Evolutionary conservation across 2,329 filamentous ascomycete species (phyloP), one percentile per base, ranked within the genome.

Genomic region (Cadophora luteo-olivacea): DNA sequence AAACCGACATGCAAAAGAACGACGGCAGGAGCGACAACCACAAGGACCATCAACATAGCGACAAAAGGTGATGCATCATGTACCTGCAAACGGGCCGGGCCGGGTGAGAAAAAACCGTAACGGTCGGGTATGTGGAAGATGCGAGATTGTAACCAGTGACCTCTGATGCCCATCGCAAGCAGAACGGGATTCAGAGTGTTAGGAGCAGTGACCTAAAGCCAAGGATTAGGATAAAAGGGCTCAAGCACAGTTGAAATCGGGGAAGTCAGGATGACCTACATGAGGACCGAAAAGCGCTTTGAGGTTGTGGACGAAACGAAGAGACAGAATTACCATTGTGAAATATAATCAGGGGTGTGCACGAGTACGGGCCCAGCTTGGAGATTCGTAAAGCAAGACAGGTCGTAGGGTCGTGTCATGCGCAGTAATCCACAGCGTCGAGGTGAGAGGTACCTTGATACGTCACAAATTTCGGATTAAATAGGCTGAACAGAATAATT

Each of bases 61-160:
- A 69, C 49, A 52, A 60, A 66, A 52, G 66, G 57, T 32, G 45
- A 67, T 57, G 55, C 64, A 52, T 67, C 51, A 54, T 66, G 41
- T 24, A 66, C 60, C 55, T 69, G 64, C 33, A 66, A 60, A 51
- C 60, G 60, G 38, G 67, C 48, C 57, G 64, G 64, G 29, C 67
- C 60, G 25, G 58, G 67, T 51, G 58, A 69, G 49, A 69, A 64
- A 60, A 52, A 64, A 14, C 51, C 66, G 55, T 68, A 60, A 60
- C 58, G 67, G 49, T 66, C 58, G 49, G 64, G 63, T 48, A 69
- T 69, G 57, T 24, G 54, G n/a, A 69, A 54, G 52, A 69, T 69
- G 49, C 65, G 36, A 63, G 67, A 69, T 64, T 69, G 60, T 51
- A 66, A 64, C 51, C 57, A 54, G 67, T 66, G 45, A 64, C 57